Conservation (phyloP, 1,139 yeast species). For the Yamadazyma atlantica region DNA sequence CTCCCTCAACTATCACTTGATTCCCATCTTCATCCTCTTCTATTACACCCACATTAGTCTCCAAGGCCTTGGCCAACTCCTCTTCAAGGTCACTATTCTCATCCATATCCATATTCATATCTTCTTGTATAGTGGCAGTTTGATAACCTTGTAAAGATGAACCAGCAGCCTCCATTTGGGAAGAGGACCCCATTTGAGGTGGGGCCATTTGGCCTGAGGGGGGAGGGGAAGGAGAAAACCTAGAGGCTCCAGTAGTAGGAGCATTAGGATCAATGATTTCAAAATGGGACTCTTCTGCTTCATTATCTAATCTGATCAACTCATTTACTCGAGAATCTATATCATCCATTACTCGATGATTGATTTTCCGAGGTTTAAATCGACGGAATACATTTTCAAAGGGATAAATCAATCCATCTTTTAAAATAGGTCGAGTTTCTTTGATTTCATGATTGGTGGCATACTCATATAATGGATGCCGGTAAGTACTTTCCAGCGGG, state of each 20-base stretch:
- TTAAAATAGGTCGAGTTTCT: conserved; percentile 47
- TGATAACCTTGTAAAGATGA: conserved; percentile 8
- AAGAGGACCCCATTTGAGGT: conserved; percentile 14
- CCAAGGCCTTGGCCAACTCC: conserved; percentile 44
- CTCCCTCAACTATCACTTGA: conserved; percentile 16
- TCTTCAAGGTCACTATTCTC: conserved; percentile 34
- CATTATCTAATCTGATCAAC: conserved; percentile 71
- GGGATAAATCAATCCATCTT: conserved; percentile 86
- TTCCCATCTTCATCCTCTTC: conserved; percentile 10
- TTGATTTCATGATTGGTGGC: conserved; percentile 42
- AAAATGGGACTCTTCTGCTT: conserved; percentile 78
- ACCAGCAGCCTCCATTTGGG: conserved; percentile 19
- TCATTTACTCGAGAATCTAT: conserved; percentile 81
- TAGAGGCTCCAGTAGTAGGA: conserved; percentile 15
- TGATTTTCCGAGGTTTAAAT: conserved; percentile 52
- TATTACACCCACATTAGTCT: conserved; percentile 12
- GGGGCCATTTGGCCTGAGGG: conserved; percentile 14
- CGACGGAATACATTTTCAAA: conserved; percentile 47
- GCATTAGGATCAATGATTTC: conserved; percentile 66
- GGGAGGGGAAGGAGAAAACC: conserved; percentile 19
- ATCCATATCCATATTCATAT: conserved; percentile 19
- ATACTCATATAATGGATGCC: conserved; percentile 48
- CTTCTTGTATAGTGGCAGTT: conserved; percentile 7
- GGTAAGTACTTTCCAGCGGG: conserved; percentile 36
- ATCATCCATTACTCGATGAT: conserved; percentile 54